Evolutionary conservation across 306 rosid genomes (phyloP), one percentile per base, ranked within the genome.

Genomic region (Lathyrus sativus): DNA sequence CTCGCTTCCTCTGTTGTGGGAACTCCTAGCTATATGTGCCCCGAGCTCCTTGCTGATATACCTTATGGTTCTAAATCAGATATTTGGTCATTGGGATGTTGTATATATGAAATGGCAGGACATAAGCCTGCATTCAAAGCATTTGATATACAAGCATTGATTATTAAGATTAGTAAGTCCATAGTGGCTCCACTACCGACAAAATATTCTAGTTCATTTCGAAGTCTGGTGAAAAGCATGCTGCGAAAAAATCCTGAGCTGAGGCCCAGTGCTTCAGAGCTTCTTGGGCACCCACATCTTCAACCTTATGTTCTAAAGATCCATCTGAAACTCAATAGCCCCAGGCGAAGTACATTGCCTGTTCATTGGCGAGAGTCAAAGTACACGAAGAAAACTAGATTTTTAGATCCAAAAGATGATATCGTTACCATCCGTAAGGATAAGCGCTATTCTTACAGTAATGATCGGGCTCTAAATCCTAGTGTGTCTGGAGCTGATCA

Each of bases 31-130:
- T 90, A 95, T 75, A 95, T 95, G 99, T 95, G 99, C 70, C 99
- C 99, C 0, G 99, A 95, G 75, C 99, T 95, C 83, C 99, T 95
- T 66, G 99, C 99, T 55, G 99, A 95, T 82, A 95, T 95, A 76
- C 99, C 99, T 62, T 95, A 95, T 54, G 99, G 97, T 62, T 90
- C 97, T 62, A 95, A 95, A 81, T 95, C 99, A 26, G 99, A 95
- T 80, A 95, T 95, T 82, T 95, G 99, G 99, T 95, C 99, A 41
- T 85, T 95, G 78, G 99, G 99, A 78, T 95, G 99, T 79, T 91
- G 99, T 74, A 85, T 95, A 76, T 90, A 91, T 56, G 99, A 95
- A 80, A 95, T 95, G 99, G 78, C 92, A 51, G 70, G 87, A 35
- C 96, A 82, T 45, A 95, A 72, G 74, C 88, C 99, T 45, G 96